These are phyloP conservation scores for Pleurotus tuber-regium DNA, from an alignment of 768 basidiomycete genomes.

Conservation along the genomic window DNA sequence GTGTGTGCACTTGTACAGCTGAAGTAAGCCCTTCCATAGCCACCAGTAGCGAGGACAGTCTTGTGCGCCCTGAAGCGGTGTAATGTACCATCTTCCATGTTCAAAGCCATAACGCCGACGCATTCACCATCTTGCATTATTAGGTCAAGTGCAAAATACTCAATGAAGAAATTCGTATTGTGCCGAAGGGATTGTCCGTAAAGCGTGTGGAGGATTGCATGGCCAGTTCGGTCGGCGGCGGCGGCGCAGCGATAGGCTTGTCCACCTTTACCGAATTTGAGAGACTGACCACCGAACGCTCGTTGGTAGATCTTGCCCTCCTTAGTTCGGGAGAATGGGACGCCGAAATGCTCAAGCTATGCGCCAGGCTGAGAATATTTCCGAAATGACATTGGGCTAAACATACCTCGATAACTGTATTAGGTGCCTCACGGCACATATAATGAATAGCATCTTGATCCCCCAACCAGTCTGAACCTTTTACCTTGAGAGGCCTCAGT, in stretches of 20 bases:
- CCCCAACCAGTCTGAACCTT: conserved; percentile 99
- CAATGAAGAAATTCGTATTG: conserved; percentile 99
- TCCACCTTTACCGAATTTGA: conserved; percentile 96
- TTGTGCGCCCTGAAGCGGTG: conserved; percentile 98
- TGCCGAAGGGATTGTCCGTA: conserved; percentile 99
- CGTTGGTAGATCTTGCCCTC: conserved; percentile 99
- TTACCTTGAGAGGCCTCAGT: conserved; percentile 59
- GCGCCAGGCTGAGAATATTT: conserved; percentile 3
- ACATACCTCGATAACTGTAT: conserved; percentile 85
- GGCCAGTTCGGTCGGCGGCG: conserved; percentile 97
- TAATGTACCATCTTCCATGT: conserved; percentile 99
- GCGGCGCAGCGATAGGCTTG: conserved; percentile 99
- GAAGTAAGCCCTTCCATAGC: conserved; percentile 98
- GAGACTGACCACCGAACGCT: conserved; percentile 97
- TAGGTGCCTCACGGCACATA: conserved; percentile 97
- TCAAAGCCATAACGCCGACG: conserved; percentile 97
- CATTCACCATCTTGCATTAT: conserved; percentile 99
- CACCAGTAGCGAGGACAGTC: conserved; percentile 97
- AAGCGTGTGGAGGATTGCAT: conserved; percentile 96
- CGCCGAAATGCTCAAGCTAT: conserved; percentile 97
- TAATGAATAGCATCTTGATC: conserved; percentile 99
- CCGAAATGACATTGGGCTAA: background rate
- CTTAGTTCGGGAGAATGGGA: conserved; percentile 97
- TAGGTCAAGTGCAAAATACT: conserved; percentile 98
- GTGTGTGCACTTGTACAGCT: conserved; percentile 99